Conservation (phyloP, 305 asterid species). For the Euphrasia arctica region DNA sequence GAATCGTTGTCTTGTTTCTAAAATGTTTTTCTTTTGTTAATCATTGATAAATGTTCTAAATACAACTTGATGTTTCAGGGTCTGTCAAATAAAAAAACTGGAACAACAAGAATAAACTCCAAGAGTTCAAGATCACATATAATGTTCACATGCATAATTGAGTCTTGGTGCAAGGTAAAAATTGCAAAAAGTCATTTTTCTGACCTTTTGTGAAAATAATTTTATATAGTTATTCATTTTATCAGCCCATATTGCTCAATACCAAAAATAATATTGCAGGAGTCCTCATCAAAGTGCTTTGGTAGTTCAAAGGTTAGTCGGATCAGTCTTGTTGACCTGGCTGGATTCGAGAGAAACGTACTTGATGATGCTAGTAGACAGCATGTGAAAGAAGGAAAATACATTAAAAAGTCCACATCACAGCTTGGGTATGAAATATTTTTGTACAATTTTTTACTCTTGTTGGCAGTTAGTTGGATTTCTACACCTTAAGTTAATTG, state of each 20-base stretch:
- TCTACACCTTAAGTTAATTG: no score
- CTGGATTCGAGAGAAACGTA: conserved; percentile 71
- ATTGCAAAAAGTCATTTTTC: no score
- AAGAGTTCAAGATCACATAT: conserved; percentile 96
- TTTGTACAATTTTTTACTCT: background rate
- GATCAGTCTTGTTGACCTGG: conserved; percentile 86
- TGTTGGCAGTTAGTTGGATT: background rate
- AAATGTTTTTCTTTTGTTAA: conserved; percentile 6
- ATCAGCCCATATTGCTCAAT: background rate
- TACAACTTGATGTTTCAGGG: conserved; percentile 42
- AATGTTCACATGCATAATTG: conserved; percentile 79
- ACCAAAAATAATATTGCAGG: conserved; percentile 43
- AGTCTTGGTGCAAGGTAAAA: conserved; percentile 96
- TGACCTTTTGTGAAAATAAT: background rate
- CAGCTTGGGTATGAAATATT: conserved; percentile 71
- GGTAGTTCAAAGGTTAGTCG: conserved; percentile 90
- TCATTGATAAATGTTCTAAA: conserved; percentile 11
- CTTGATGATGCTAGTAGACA: conserved; percentile 64
- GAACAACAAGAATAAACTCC: conserved; percentile 73
- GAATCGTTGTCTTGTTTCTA: conserved; percentile 8
- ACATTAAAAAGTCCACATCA: conserved; percentile 82
- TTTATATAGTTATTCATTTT: background rate
- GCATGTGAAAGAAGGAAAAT: conserved; percentile 70
- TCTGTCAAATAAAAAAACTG: conserved; percentile 72
- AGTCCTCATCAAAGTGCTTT: conserved; percentile 80